Evolutionary conservation across 139 green algal genomes (phyloP).

Genomic region (Chlamydomonas applanata): DNA sequence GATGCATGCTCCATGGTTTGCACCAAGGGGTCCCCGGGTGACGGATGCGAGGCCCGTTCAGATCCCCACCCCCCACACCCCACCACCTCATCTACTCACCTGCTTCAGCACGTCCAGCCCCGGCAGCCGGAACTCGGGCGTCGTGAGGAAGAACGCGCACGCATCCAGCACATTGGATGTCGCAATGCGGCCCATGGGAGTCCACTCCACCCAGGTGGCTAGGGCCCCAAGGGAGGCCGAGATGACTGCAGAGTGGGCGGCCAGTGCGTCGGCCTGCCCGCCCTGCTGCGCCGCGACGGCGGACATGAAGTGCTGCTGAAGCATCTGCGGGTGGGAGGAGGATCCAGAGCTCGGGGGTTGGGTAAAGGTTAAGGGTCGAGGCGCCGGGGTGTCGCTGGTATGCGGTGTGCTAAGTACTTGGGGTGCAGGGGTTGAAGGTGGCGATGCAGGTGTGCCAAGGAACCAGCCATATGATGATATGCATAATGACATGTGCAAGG

Average conservation of each 20-base stretch:
- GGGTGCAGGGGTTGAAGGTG: too few species aligned
- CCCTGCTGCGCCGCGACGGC: conserved; percentile 30
- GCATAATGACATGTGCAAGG: too few species aligned
- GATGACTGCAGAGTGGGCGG: conserved; percentile 33
- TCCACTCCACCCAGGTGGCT: conserved; percentile 68
- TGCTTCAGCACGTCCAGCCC: conserved; percentile 64
- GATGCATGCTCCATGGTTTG: too few species aligned
- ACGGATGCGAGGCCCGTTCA: too few species aligned
- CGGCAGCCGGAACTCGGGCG: conserved; percentile 52
- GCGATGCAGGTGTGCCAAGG: too few species aligned
- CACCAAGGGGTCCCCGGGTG: too few species aligned
- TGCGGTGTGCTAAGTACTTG: too few species aligned
- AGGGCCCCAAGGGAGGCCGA: conserved; percentile 17
- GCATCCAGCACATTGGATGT: conserved; percentile 54
- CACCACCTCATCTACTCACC: conserved; percentile 23
- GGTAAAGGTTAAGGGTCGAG: neutral
- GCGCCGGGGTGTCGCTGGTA: too few species aligned
- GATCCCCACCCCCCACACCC: neutral
- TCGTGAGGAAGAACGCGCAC: conserved; percentile 36
- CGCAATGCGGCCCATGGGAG: conserved; percentile 56
- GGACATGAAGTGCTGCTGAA: conserved; percentile 44
- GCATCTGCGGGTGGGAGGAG: conserved; percentile 12
- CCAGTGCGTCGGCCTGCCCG: conserved; percentile 18
- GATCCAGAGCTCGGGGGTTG: neutral
- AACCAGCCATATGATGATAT: too few species aligned